Base-by-base conservation (phyloP, 2,329 filamentous ascomycete species). In the Tolypocladium pustulatum region DNA sequence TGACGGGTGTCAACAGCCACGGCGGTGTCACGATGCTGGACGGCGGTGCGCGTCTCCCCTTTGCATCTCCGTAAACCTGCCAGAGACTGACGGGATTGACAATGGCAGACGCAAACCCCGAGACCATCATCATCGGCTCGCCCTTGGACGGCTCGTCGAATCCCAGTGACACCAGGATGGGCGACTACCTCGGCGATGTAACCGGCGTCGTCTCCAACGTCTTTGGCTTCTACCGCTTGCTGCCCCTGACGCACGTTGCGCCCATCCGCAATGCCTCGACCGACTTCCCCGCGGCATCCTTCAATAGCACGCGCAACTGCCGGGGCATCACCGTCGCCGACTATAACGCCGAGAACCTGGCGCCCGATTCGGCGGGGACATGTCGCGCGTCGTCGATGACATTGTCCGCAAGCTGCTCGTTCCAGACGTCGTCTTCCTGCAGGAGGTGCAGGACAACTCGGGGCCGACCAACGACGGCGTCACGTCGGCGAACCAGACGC, bases 321-420 rank as follows among this genome's bases (percentile, higher is more conserved):
- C 74, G 75, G 2, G 83, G 80, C 49, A 72, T 90, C 60, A 88
- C 85, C 1, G 69, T 89, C 30, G 85, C 81, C 55, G 78, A 80
- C 61, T 90, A 89, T 77, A 90, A 90, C 69, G 79, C 88, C 37
- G 84, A 89, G 70, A 90, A 90, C 70, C 76, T 90, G 20, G 73
- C 77, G 9, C 81, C 86, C 0, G 76, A 73, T 38, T 82, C 81
- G 0, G 63, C 75, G 1, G n/a, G n/a, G 81, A 84, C 62, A 73
- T 89, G 30, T 72, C 77, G n/a, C 71, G 71, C 15, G 77, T 89
- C n/a, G 82, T 86, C 2, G 71, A 75, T 10, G 85, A 90, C 65
- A 87, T 90, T 62, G 83, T 84, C 57, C 72, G 81, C 62, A 85
- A 84, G 71, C 73, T 90, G 62, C 78, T 77, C 60, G 80, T 79